A percentile compares a stretch with the other conserved stretches of the same genome.
Evolutionary conservation across 306 rosid genomes (phyloP).

Genomic region (Psophocarpus tetragonolobus): DNA sequence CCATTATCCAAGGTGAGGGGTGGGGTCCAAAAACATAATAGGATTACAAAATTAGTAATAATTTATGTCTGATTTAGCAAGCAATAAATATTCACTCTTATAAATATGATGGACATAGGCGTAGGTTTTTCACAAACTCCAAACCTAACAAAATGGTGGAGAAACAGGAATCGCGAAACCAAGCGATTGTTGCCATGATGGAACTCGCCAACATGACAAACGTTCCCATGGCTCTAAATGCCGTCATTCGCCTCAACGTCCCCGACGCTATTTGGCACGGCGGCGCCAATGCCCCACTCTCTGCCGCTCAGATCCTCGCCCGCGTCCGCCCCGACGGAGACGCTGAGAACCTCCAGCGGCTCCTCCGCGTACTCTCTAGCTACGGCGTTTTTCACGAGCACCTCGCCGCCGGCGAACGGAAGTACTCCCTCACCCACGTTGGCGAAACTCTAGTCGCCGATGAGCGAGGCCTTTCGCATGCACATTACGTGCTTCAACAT

Average conservation of each 20-base stretch:
- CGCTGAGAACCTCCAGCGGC: constrained; percentile 82
- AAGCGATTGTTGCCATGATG: constrained; percentile 58
- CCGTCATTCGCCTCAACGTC: constrained; percentile 84
- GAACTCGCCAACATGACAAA: constrained; percentile 96
- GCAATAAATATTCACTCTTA: no score
- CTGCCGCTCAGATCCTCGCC: constrained; percentile 61
- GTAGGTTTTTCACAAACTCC: no score
- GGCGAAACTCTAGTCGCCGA: constrained; percentile 79
- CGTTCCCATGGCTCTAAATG: constrained; percentile 91
- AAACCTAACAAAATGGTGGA: no score
- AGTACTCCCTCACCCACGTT: constrained; percentile 70
- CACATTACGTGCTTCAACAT: constrained; percentile 80
- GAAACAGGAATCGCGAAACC: constrained; percentile 50
- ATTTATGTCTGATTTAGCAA: no score
- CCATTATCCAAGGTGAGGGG: no score
- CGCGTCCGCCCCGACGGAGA: constrained; percentile 58
- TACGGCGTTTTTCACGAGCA: constrained; percentile 77
- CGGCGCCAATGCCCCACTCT: constrained; percentile 71
- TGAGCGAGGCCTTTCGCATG: constrained; percentile 63
- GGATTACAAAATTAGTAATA: no score
- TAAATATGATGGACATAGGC: no score
- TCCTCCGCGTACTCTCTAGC: constrained; percentile 78
- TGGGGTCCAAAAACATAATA: no score
- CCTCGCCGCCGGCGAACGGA: constrained; percentile 40
- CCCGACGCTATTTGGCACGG: constrained; percentile 82